A percentile compares a stretch with the other conserved stretches of the same genome.
phyloP scores from a whole-genome alignment of 371 early-diverging fungal genomes.

The Apophysomyces sp. region DNA sequence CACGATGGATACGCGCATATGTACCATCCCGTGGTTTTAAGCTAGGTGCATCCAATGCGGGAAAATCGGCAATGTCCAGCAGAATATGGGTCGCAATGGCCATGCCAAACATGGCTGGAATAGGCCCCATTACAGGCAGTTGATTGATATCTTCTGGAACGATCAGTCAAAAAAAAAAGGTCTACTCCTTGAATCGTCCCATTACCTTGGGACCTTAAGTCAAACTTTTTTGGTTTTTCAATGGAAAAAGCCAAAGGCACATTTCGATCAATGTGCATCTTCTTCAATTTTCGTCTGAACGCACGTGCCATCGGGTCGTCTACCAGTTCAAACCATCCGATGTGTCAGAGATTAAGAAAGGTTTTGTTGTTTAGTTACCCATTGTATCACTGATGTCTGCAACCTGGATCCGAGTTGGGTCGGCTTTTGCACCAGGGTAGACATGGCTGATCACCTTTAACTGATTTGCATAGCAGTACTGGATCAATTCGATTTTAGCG shows the following conservation, averaged over 20 bases:
- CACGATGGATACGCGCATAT: constrained; percentile 72
- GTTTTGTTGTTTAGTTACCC: constrained; percentile 34
- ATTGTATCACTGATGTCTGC: constrained; percentile 88
- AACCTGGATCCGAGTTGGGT: constrained; percentile 90
- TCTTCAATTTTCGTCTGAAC: constrained; percentile 74
- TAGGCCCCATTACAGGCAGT: constrained; percentile 80
- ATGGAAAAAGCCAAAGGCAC: constrained; percentile 89
- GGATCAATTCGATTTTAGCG: constrained; percentile 83
- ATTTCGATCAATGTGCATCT: constrained; percentile 70
- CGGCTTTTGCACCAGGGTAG: constrained; percentile 94
- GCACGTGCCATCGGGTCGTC: constrained; percentile 92
- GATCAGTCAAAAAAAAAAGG: too few relatives aligned
- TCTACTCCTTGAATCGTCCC: too few relatives aligned
- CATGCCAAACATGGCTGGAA: constrained; percentile 93
- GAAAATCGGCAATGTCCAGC: constrained; percentile 72
- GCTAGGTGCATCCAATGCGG: constrained; percentile 68
- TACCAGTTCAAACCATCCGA: too few relatives aligned
- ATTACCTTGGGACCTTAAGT: constrained; percentile 59
- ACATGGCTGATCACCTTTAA: constrained; percentile 83
- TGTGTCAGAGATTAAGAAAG: too few relatives aligned
- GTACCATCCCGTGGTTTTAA: constrained; percentile 75
- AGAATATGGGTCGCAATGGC: constrained; percentile 86
- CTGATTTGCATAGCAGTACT: constrained; percentile 73
- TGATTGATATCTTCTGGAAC: constrained; percentile 55
- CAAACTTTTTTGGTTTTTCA: constrained; percentile 77